A percentile compares a stretch with the other conserved stretches of the same genome.
Conservation (phyloP, 306 rosid genomes). For the Psophocarpus tetragonolobus region DNA sequence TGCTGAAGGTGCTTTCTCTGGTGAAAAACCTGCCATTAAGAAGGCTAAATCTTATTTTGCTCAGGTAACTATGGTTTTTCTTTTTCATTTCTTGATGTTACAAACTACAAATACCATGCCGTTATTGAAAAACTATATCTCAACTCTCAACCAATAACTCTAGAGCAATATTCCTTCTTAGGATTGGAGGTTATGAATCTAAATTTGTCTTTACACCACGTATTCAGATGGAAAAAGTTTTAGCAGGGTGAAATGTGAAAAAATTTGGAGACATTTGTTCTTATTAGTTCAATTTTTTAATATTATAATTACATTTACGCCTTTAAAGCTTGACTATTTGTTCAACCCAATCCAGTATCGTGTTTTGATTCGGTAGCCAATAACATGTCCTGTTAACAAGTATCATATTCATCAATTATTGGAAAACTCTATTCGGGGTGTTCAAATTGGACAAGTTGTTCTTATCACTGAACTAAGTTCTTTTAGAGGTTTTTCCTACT, state of each 20-base stretch:
- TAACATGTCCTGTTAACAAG: background rate
- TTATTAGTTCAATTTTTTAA: background rate
- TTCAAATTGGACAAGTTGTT: constrained; percentile 1
- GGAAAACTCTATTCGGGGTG: background rate
- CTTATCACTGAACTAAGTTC: background rate
- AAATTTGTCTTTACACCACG: background rate
- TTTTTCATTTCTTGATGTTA: background rate
- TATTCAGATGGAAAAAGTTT: constrained; percentile 16
- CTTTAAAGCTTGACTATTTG: background rate
- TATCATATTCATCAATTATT: background rate
- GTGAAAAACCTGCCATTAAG: constrained; percentile 61
- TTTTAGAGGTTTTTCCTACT: background rate
- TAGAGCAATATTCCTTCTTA: background rate
- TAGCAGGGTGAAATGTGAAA: background rate
- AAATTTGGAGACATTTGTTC: background rate
- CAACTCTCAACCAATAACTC: too few relatives aligned
- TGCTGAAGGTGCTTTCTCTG: constrained; percentile 70
- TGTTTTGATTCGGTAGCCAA: background rate
- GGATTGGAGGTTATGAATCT: background rate
- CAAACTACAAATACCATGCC: background rate
- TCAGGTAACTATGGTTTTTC: constrained; percentile 47
- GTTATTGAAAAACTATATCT: too few relatives aligned
- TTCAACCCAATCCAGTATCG: background rate
- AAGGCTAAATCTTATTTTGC: constrained; percentile 64
- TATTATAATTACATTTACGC: background rate